Base-by-base conservation (phyloP, 2,329 filamentous ascomycete genomes). In the Sclerotinia borealis region DNA sequence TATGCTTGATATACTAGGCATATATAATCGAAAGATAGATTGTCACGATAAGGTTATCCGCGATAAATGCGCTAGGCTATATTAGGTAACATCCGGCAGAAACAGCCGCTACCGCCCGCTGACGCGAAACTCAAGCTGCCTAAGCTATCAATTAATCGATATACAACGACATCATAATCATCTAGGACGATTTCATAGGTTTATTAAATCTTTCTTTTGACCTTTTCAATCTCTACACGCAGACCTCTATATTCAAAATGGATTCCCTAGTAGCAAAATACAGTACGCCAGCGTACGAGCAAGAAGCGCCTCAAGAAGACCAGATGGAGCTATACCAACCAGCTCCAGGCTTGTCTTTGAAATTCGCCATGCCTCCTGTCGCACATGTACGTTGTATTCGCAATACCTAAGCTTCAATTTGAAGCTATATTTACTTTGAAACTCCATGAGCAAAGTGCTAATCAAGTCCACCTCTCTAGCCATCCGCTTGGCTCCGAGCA, bases 361-460 rank as follows among this genome's bases (percentile, higher is more conserved):
- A 93, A 79, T 99, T 99, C 79, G 91, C 92, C 72, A 89, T 99
- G 79, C 95, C 95, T 63, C 93, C 95, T 60, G 86, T 98, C 77
- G 88, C 91, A 72, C 90, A 96, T 79, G 92, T 96, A 81, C 74
- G 87, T 78, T 63, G 43, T 52, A 9, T 36, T 34, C 52, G 61
- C 59, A 65, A 64, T 59, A 13, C 22, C 27, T 51, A 52, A 63
- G 11, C 31, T 31, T 41, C 36, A 59, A 41, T 64, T 9, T 56
- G 68, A 63, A 58, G 67, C 39, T 63, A 9, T 43, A 19, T 15
- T 22, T 31, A 31, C n/a, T 41, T 43, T 55, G 9, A 15, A 34
- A n/a, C 39, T 25, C 34, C 27, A 45, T 48, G 50, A 59, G 68
- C 10, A 29, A 36, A 29, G 7, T 37, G 17, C 39, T 45, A 96